phyloP scores from a whole-genome alignment of 352 stramenopile species.

The Pythium aquatile region DNA sequence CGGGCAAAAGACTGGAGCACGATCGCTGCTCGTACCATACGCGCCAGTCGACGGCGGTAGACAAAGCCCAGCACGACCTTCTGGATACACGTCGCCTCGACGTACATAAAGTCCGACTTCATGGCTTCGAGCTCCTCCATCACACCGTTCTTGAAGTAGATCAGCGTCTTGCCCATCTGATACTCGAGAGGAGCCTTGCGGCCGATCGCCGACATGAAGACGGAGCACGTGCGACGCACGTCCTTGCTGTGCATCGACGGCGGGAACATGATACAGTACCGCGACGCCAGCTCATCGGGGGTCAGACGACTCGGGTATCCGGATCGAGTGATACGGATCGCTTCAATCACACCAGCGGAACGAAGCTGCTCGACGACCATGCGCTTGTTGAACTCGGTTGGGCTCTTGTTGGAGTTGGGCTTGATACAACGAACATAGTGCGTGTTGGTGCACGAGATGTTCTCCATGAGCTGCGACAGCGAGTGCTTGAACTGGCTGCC shows the following conservation, averaged over 20 bases:
- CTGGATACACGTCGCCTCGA: conserved; percentile 86
- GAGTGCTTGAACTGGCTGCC: conserved; percentile 86
- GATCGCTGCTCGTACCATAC: conserved; percentile 67
- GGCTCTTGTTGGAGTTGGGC: conserved; percentile 85
- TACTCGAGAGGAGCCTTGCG: conserved; percentile 84
- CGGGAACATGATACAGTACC: conserved; percentile 89
- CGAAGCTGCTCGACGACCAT: conserved; percentile 91
- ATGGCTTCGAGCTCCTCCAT: conserved; percentile 94
- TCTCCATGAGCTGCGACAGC: conserved; percentile 82
- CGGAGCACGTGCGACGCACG: conserved; percentile 65
- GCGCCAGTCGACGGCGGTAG: conserved; percentile 62
- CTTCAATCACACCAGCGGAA: conserved; percentile 90
- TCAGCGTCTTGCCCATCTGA: conserved; percentile 92
- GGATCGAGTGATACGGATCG: conserved; percentile 90
- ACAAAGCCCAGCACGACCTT: conserved; percentile 81
- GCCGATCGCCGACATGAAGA: conserved; percentile 83
- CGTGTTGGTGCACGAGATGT: conserved; percentile 80
- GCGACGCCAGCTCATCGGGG: conserved; percentile 70
- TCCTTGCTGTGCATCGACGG: conserved; percentile 85
- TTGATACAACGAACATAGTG: conserved; percentile 91
- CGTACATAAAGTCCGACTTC: conserved; percentile 91
- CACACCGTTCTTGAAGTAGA: conserved; percentile 96
- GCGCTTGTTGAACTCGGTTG: conserved; percentile 86
- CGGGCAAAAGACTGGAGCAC: conserved; percentile 80
- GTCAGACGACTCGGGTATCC: conserved; percentile 92